A percentile compares a stretch with the other conserved stretches of the same genome.
These are phyloP conservation scores for Sporothrix inflata DNA, from an alignment of 2,329 filamentous ascomycete species.

Conservation along the genomic window DNA sequence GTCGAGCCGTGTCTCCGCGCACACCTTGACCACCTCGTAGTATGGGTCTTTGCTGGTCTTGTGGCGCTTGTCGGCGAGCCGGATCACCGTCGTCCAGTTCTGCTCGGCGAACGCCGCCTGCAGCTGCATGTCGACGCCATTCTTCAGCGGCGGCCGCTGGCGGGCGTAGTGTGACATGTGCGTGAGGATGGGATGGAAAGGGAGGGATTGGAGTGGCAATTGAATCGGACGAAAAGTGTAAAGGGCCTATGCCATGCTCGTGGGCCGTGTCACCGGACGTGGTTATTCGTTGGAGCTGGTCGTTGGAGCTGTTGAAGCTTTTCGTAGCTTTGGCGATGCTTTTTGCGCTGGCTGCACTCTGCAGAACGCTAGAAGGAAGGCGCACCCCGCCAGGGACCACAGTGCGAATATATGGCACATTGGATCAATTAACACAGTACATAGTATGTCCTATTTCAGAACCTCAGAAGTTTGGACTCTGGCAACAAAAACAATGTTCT, in stretches of 20 bases:
- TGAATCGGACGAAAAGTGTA: background rate
- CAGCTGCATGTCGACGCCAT: slow-evolving; percentile 57
- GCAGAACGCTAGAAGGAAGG: background rate
- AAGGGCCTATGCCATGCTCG: background rate
- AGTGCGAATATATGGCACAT: background rate
- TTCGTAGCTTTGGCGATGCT: background rate
- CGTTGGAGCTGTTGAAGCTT: background rate
- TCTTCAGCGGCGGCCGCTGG: slow-evolving; percentile 48
- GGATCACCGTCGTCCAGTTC: slow-evolving; percentile 56
- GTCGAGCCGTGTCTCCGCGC: slow-evolving; percentile 57
- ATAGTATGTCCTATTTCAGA: background rate
- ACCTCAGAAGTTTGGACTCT: background rate
- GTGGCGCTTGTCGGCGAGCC: slow-evolving; percentile 56
- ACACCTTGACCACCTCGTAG: slow-evolving; percentile 58
- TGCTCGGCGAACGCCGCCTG: slow-evolving; percentile 58
- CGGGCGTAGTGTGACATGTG: slow-evolving; percentile 33
- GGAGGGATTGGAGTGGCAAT: background rate
- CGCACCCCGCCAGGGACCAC: background rate
- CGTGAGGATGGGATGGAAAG: slow-evolving; percentile 31
- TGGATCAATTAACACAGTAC: background rate
- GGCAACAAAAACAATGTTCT: background rate
- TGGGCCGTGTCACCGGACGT: background rate
- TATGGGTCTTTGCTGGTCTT: slow-evolving; percentile 57
- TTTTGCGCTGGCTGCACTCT: background rate
- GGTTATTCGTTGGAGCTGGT: background rate